Evolutionary conservation across 495 filamentous ascomycete species (phyloP).

Genomic region (Talaromyces wortmannii): DNA sequence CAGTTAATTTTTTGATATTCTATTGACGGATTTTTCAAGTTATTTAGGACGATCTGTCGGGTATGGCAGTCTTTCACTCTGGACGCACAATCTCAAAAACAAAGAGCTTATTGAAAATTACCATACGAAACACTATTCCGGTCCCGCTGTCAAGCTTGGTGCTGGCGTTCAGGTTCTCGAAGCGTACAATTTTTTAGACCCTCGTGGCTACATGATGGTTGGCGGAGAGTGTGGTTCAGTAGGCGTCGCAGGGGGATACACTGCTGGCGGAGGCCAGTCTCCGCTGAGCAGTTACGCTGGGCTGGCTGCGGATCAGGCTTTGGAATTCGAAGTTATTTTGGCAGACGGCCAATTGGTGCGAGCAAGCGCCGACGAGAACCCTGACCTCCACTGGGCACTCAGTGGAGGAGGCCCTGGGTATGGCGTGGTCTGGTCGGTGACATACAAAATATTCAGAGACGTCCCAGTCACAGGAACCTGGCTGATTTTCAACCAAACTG

Average conservation of each 20-base stretch:
- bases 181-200: slow-evolving; percentile 37
- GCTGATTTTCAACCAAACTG: slow-evolving; percentile 17
- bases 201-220: slow-evolving; percentile 14
- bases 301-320: slow-evolving; percentile 55
- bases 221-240: slow-evolving; percentile 28
- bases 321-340: slow-evolving; percentile 54
- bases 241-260: slow-evolving; percentile 47
- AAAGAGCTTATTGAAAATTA: slow-evolving; percentile 15
- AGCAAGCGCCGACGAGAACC: slow-evolving; percentile 47
- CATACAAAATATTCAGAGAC: slow-evolving; percentile 34
- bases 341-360: slow-evolving; percentile 24
- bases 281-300: slow-evolving; percentile 46
- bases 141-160: slow-evolving; percentile 46
- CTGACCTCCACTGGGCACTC: slow-evolving; percentile 63
- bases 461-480: slow-evolving; percentile 20
- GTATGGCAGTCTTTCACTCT: slow-evolving; percentile 42
- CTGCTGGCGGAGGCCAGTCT: slow-evolving; percentile 55
- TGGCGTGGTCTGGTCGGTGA: slow-evolving; percentile 54
- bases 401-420: slow-evolving; percentile 61
- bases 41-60: slow-evolving; percentile 53
- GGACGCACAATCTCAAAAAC: slow-evolving; percentile 48
- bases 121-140: slow-evolving; percentile 27
- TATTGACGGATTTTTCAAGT: neutral
- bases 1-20: neutral
- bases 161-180: slow-evolving; percentile 46